Evolutionary conservation across 805 yeast genomes (phyloP), one percentile per base, ranked within the genome.

Genomic region (Vanderwaltozyma yarrowii): DNA sequence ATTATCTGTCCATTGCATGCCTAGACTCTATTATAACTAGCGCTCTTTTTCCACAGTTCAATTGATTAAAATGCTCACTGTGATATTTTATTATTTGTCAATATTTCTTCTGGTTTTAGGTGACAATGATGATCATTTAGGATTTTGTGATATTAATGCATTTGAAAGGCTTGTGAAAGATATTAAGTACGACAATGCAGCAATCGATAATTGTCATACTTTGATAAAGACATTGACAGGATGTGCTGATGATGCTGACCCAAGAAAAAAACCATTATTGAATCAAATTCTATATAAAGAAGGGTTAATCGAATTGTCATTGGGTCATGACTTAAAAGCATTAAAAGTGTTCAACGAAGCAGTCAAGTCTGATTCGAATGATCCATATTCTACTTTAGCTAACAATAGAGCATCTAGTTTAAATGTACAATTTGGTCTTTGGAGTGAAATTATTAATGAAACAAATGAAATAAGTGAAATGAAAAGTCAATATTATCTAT

Each of bases 251-350:
- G 33, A 30, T 29, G 16, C 7, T 21, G 8, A 24, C 5, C 13
- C 33, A 7, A 24, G n/a, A 14, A 32, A 32, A 16, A 18, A 4
- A 6, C 14, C 14, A n/a, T 32, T 36, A 18, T 26, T 35, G 5
- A 50, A 52, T 34, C 51, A 70, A 44, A 56, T 78, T 1, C 67
- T 70, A 43, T 77, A 72, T 52, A 78, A 75, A 51, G 69, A 71
- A 39, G 87, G 85, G 0, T 52, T 79, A 32, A 71, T 80, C 3
- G 79, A 78, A 38, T 56, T 77, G 38, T 68, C 76, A 12, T 50
- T 77, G 44, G 74, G 74, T 25, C 73, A 71, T 41, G 80, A 74
- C 23, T 45, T 55, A 24, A 62, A 64, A 28, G 80, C 88, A 0
- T 73, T 80, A 40, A 64, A 69, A 40, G 51, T 47, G 12, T 72